Base-by-base conservation (phyloP, 2,329 filamentous ascomycete genomes). In the Talaromyces sp. region DNA sequence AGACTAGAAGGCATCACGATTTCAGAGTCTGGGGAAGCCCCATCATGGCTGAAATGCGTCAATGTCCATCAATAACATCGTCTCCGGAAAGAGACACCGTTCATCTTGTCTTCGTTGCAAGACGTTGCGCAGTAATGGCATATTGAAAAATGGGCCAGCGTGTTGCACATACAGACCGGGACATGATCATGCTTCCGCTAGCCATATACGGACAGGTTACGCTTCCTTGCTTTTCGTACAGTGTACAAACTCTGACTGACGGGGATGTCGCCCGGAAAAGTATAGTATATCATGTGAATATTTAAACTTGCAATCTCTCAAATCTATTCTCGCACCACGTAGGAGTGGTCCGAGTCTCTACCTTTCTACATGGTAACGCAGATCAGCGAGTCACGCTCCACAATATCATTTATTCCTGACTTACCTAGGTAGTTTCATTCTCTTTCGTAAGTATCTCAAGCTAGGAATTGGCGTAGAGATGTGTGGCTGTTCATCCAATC, bases 401-500 rank as follows among this genome's bases (percentile, higher is more conserved):
- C 49, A 31, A 31, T 31, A 31, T 31, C 1, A 31, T 31, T 31
- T 27, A 15, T 27, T 49, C 27, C 11, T 33, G 3, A n/a, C 4
- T 33, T n/a, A 19, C 13, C 49, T 31, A 31, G 3, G 3, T 31
- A 31, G 27, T 31, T 31, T 31, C 27, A 31, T 31, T 31, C 27
- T 31, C 27, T 31, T 31, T 31, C 27, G 3, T 31, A 31, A 31
- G 27, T 31, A 31, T 31, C 27, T 31, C 27, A 31, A 31, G 4
- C 27, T 31, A 31, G 27, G 27, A 31, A 6, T 31, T 27, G 22
- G 45, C 27, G 22, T 54, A 35, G n/a, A 54, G n/a, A 56, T 3
- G 54, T 6, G 19, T 37, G 56, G 15, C 37, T 11, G 15, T 4
- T 39, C 17, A 63, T 47, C 71, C 71, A 72, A 73, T 71, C 68